A percentile compares a stretch with the other conserved stretches of the same genome.
These are phyloP conservation scores for Melocanna baccifera DNA, from an alignment of 176 grass and related monocot genomes.

Conservation along the genomic window DNA sequence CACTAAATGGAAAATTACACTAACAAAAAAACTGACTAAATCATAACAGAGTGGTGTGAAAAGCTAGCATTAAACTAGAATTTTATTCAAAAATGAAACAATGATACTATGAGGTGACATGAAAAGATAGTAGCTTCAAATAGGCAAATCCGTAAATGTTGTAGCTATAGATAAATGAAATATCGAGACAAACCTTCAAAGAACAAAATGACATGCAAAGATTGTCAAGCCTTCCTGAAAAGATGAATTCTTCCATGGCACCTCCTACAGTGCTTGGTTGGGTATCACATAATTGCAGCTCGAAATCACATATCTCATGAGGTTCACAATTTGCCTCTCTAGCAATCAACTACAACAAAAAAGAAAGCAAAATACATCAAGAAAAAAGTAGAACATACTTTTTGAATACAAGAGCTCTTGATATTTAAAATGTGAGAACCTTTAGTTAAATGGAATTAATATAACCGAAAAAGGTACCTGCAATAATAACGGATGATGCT, in stretches of 20 bases:
- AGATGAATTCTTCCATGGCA: slow-evolving; percentile 92
- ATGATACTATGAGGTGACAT: background rate
- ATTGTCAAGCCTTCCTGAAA: slow-evolving; percentile 97
- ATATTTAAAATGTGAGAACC: slow-evolving; percentile 18
- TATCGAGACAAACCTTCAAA: slow-evolving; percentile 55
- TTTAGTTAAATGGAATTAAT: background rate
- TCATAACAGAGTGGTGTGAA: background rate
- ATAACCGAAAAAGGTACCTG: slow-evolving; percentile 50
- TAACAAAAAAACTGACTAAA: background rate
- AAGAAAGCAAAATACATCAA: slow-evolving; percentile 11
- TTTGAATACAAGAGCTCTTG: background rate
- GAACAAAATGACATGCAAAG: slow-evolving; percentile 99
- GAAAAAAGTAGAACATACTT: background rate
- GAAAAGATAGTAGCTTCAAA: background rate
- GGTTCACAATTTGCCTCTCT: slow-evolving; percentile 63
- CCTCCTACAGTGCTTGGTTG: slow-evolving; percentile 81
- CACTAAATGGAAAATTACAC: background rate
- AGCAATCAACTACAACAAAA: slow-evolving; percentile 69
- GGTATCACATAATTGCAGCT: slow-evolving; percentile 93
- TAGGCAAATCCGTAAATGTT: background rate
- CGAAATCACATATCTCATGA: slow-evolving; percentile 89
- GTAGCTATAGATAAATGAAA: slow-evolving; percentile 1
- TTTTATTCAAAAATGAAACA: background rate
- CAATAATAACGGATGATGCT: slow-evolving; percentile 76
- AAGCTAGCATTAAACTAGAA: background rate